These are phyloP conservation scores for Chalciporus sphaerocephalus DNA, from an alignment of 768 basidiomycete species.

Conservation along the genomic window DNA sequence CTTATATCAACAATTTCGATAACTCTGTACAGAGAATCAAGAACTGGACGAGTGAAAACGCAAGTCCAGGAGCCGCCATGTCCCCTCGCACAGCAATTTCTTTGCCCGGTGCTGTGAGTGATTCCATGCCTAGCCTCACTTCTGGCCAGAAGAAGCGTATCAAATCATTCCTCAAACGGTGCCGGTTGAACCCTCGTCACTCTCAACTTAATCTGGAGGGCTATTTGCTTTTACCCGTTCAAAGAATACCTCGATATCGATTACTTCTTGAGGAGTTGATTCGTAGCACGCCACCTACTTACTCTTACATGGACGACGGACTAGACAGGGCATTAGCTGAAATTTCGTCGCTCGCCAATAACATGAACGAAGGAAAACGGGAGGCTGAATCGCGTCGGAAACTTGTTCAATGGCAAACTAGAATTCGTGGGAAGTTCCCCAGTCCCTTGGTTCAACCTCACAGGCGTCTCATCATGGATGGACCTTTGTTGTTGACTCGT, in stretches of 20 bases:
- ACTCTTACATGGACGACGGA: slow-evolving; percentile 74
- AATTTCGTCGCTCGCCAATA: slow-evolving; percentile 83
- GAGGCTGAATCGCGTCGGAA: slow-evolving; percentile 90
- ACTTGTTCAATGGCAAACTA: slow-evolving; percentile 84
- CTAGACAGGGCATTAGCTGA: slow-evolving; percentile 82
- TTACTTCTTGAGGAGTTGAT: slow-evolving; percentile 85
- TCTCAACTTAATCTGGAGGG: slow-evolving; percentile 93
- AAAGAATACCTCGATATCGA: slow-evolving; percentile 95
- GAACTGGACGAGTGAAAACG: slow-evolving; percentile 68
- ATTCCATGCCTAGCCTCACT: slow-evolving; percentile 55
- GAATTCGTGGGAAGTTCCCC: slow-evolving; percentile 89
- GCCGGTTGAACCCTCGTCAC: slow-evolving; percentile 83
- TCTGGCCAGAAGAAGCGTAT: slow-evolving; percentile 86
- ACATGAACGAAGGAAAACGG: slow-evolving; percentile 98
- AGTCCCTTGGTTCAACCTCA: slow-evolving; percentile 99
- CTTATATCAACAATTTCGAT: slow-evolving; percentile 98
- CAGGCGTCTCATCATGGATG: slow-evolving; percentile 92
- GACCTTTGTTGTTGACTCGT: slow-evolving; percentile 77
- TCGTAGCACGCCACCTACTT: slow-evolving; percentile 76
- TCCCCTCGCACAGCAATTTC: slow-evolving; percentile 58
- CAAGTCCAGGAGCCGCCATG: slow-evolving; percentile 32
- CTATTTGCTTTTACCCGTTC: slow-evolving; percentile 90
- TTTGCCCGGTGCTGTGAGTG: slow-evolving; percentile 35
- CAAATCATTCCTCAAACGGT: slow-evolving; percentile 84
- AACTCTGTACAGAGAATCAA: slow-evolving; percentile 85